Base-by-base conservation (phyloP, 179 eudicot genomes). In the Spergularia azorica region DNA sequence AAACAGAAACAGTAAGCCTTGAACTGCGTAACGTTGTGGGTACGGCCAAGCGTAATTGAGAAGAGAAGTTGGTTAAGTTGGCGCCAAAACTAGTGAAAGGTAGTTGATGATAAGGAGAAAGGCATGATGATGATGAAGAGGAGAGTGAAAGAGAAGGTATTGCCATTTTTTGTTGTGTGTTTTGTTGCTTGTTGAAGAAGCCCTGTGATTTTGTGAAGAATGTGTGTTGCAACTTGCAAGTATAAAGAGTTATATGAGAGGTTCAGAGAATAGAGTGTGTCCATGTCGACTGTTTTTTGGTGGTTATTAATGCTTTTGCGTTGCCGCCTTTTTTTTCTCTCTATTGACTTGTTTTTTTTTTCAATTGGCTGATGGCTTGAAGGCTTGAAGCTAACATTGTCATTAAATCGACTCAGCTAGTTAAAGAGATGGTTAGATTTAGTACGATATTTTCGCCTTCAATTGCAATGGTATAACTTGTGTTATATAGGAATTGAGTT, bases 81-180 rank as follows among this genome's bases (percentile, higher is more conserved):
- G 50, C 76, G 36, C 71, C 63, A n/a, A 77, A 74, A 62, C 70
- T 61, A 61, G 75, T 72, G 13, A 67, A 77, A 9, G 84, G 54
- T 36, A 64, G 77, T 14, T 46, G 1, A 68, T 48, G 72, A 15
- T 51, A 87, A 84, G 50, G 88, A 84, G 90, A 73, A 75, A 88
- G 18, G 9, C 83, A 80, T 51, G 83, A 6, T 43, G 8, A 88
- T 48, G 77, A 26, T 26, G 32, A 26, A 26, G 32, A 26, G 50
- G 90, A 79, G 52, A 76, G 77, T 51, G 90, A 73, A 75, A 88
- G 18, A 11, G 83, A 80, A 51, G 83, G 48, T 43, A 43, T 88
- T 48, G 77, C 79, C 91, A 90, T 90, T 46, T 59, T 60, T 73
- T n/a, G 41, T 12, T 6, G 41, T 6, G 6, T 10, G 41, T 7